phyloP scores from a whole-genome alignment of 352 stramenopile genomes.

The Globisporangium ultimum region DNA sequence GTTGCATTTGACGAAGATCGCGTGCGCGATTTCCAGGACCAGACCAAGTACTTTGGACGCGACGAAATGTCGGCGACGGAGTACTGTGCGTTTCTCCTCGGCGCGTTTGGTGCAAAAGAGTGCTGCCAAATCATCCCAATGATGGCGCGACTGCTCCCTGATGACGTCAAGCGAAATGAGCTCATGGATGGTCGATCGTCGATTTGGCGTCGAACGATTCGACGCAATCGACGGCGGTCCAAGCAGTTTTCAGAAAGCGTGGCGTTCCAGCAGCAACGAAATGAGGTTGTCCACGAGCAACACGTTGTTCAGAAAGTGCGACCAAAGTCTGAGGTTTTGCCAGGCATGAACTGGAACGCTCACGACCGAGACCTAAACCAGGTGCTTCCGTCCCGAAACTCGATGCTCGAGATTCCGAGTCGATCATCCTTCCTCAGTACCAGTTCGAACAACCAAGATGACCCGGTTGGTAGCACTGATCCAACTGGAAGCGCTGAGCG shows the following conservation, averaged over 20 bases:
- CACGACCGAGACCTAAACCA: constrained; percentile 9
- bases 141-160: constrained; percentile 69
- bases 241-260: constrained; percentile 82
- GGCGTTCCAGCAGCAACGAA: constrained; percentile 58
- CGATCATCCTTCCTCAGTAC: background rate
- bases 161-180: constrained; percentile 58
- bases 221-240: constrained; percentile 61
- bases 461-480: constrained; percentile 14
- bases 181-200: constrained; percentile 56
- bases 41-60: constrained; percentile 74
- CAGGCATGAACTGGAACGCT: constrained; percentile 11
- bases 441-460: constrained; percentile 11
- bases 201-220: constrained; percentile 57
- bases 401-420: constrained; percentile 33
- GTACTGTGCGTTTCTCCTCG: constrained; percentile 73
- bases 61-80: constrained; percentile 66
- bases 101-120: constrained; percentile 59
- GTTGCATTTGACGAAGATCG: constrained; percentile 66
- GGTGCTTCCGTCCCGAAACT: constrained; percentile 11
- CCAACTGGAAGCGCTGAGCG: constrained; percentile 13
- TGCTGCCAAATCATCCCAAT: constrained; percentile 68
- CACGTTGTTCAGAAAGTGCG: constrained; percentile 25
- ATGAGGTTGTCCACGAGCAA: constrained; percentile 29
- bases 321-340: constrained; percentile 48
- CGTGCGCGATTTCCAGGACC: constrained; percentile 75